phyloP scores from a whole-genome alignment of 306 rosid species.

The Cucurbita ficifolia region DNA sequence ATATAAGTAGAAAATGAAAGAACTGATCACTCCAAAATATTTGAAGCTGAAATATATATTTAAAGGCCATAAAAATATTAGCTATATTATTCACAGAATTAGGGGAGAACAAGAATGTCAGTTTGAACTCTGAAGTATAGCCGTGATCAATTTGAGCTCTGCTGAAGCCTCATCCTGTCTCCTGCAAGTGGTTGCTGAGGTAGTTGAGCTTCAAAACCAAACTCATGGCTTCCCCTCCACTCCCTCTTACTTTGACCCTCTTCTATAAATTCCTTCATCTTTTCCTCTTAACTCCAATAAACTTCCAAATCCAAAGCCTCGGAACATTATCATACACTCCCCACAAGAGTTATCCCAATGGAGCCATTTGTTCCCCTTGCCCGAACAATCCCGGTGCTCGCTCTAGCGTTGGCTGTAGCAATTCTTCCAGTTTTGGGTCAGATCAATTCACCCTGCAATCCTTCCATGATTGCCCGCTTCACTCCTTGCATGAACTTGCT shows the following conservation, averaged over 20 bases:
- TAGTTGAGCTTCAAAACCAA: slow-evolving; percentile 76
- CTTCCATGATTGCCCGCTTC: slow-evolving; percentile 30
- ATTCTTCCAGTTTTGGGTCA: slow-evolving; percentile 28
- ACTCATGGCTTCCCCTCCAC: slow-evolving; percentile 8
- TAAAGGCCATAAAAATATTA: too few relatives aligned
- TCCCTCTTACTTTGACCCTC: neutral
- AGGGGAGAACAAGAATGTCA: too few relatives aligned
- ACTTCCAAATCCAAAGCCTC: neutral
- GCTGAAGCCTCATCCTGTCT: slow-evolving; percentile 12
- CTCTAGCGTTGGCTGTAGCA: slow-evolving; percentile 12
- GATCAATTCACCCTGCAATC: slow-evolving; percentile 44
- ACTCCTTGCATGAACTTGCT: slow-evolving; percentile 37
- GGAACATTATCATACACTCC: neutral
- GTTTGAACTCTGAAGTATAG: neutral
- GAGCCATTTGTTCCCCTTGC: slow-evolving; percentile 2
- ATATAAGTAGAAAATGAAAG: too few relatives aligned
- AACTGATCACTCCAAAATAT: too few relatives aligned
- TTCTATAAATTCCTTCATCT: slow-evolving; percentile 36
- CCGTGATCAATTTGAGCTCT: neutral
- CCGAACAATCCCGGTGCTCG: slow-evolving; percentile 3
- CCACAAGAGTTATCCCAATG: slow-evolving; percentile 13
- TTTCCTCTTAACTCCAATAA: slow-evolving; percentile 11
- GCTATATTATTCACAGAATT: too few relatives aligned
- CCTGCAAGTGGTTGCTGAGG: slow-evolving; percentile 26
- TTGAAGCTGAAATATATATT: too few relatives aligned